phyloP scores from a whole-genome alignment of 2,329 filamentous ascomycete genomes.

The Aspergillus spinulosporus region DNA sequence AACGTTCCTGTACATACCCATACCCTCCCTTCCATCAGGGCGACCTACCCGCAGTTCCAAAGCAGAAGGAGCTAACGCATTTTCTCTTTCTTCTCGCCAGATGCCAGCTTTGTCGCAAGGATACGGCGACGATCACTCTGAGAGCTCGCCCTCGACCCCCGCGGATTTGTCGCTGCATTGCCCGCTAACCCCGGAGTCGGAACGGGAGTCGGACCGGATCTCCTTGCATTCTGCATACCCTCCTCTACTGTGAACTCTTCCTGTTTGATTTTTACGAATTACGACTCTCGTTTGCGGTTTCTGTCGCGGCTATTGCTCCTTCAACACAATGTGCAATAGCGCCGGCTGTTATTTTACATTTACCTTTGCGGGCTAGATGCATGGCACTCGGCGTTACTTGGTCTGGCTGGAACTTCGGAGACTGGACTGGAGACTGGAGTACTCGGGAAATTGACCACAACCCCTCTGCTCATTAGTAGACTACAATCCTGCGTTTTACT shows the following conservation, averaged over 20 bases:
- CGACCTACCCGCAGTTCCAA: conserved; percentile 18
- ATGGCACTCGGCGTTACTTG: conserved; percentile 13
- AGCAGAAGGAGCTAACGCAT: conserved; percentile 21
- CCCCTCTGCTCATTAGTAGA: neutral
- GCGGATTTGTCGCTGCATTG: conserved; percentile 41
- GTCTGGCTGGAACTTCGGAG: neutral
- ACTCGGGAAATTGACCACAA: conserved; percentile 6
- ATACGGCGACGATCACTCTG: conserved; percentile 42
- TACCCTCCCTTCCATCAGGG: conserved; percentile 33
- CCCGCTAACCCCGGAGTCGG: conserved; percentile 43
- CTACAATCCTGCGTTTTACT: neutral
- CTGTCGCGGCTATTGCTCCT: neutral
- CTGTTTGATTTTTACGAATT: conserved; percentile 12
- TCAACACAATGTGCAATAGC: conserved; percentile 5
- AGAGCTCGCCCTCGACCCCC: conserved; percentile 39
- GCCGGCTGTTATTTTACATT: neutral
- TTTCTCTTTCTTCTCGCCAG: conserved; percentile 23
- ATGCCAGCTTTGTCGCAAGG: conserved; percentile 40
- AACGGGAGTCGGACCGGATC: conserved; percentile 41
- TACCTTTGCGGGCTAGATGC: conserved; percentile 10
- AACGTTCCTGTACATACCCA: conserved; percentile 48
- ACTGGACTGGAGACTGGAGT: conserved; percentile 2
- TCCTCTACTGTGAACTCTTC: conserved; percentile 24
- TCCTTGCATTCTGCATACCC: conserved; percentile 37
- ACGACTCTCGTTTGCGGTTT: neutral